phyloP scores from a whole-genome alignment of 2,329 filamentous ascomycete species.

The Triangularia setosa region DNA sequence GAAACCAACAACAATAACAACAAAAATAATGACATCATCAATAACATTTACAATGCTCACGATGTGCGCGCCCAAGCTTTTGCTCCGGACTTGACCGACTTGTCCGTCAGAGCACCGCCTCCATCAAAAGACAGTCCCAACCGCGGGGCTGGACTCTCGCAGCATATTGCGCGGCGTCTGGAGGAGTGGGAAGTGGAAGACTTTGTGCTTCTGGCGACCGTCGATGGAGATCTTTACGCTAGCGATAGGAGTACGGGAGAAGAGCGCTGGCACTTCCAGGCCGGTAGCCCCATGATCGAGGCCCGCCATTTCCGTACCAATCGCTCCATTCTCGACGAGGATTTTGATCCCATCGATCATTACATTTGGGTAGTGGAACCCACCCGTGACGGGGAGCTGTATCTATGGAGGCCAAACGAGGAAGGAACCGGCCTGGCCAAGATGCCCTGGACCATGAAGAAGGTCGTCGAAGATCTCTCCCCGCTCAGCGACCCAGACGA shows the following conservation, averaged over 20 bases:
- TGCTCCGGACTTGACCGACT: conserved; percentile 82
- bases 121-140: conserved; percentile 62
- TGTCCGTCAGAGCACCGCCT: conserved; percentile 86
- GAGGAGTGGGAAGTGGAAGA: conserved; percentile 99
- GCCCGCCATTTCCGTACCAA: conserved; percentile 76
- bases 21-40: conserved; percentile 15
- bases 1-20: conserved; percentile 30
- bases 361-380: conserved; percentile 96
- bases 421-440: conserved; percentile 56
- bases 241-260: conserved; percentile 82
- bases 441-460: conserved; percentile 74
- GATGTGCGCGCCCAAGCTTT: conserved; percentile 96
- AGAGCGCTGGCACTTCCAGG: conserved; percentile 79
- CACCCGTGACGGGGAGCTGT: conserved; percentile 78
- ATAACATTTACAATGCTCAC: conserved; percentile 42
- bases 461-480: conserved; percentile 76
- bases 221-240: conserved; percentile 94
- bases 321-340: conserved; percentile 55
- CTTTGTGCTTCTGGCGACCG: conserved; percentile 99
- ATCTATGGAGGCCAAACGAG: conserved; percentile 72
- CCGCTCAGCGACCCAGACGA: conserved; percentile 73
- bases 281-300: conserved; percentile 84
- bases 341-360: conserved; percentile 68
- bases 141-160: conserved; percentile 61
- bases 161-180: conserved; percentile 94